Percentiles rank a stretch among this genome's conserved stretches.
Conservation (phyloP, 2,329 filamentous ascomycete genomes). For the Penicillium sp. region DNA sequence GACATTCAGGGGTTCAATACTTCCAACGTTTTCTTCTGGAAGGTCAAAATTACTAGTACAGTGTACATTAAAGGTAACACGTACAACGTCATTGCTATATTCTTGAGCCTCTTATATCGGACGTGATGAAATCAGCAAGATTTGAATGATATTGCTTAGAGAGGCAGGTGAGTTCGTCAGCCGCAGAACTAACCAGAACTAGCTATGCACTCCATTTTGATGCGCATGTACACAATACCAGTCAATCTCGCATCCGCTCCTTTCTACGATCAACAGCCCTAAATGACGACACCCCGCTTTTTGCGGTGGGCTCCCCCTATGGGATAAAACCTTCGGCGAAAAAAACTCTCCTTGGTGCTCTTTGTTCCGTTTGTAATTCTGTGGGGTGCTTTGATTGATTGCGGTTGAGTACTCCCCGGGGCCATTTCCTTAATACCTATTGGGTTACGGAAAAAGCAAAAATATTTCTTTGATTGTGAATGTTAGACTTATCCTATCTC, state of each 20-base stretch:
- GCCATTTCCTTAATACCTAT: neutral
- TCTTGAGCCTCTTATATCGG: neutral
- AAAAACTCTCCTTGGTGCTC: neutral
- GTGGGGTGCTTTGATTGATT: conserved; percentile 14
- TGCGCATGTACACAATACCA: conserved; percentile 21
- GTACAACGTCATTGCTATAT: neutral
- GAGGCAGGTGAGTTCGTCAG: neutral
- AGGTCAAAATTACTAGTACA: conserved; percentile 1
- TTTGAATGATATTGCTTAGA: neutral
- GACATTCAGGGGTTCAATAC: neutral
- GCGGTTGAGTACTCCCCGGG: neutral
- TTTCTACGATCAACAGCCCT: conserved; percentile 26
- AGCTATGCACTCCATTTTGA: conserved; percentile 10
- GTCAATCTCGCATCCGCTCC: conserved; percentile 26
- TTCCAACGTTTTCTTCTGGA: conserved; percentile 7
- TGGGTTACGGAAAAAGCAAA: neutral
- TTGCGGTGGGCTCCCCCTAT: conserved; percentile 10
- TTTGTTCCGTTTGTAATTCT: conserved; percentile 10
- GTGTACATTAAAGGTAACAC: neutral
- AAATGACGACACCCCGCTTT: conserved; percentile 20
- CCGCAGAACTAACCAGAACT: neutral
- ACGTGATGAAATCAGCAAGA: neutral
- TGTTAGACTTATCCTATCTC: neutral
- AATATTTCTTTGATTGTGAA: neutral
- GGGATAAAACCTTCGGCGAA: conserved; percentile 1